phyloP scores from a whole-genome alignment of 768 basidiomycete genomes.

The Lactifluus volemus region DNA sequence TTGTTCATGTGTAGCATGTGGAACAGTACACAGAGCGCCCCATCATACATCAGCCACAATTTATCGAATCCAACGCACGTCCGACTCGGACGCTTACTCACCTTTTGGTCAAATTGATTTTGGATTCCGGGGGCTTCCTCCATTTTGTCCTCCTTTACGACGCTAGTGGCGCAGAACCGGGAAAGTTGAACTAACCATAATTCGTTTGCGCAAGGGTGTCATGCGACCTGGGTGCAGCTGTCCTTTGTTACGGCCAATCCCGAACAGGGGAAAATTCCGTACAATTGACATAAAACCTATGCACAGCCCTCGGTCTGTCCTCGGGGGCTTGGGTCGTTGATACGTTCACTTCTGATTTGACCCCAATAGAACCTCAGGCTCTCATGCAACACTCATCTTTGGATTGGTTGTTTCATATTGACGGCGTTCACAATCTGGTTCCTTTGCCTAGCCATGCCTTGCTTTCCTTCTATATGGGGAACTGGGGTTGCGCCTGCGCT shows the following conservation, averaged over 20 bases:
- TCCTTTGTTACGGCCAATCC: background rate
- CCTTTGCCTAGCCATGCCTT: no score
- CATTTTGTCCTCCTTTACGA: background rate
- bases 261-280: background rate
- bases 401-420: background rate
- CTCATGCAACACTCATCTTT: background rate
- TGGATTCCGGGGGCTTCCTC: background rate
- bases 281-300: background rate
- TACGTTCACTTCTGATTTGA: no score
- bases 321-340: background rate
- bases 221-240: background rate
- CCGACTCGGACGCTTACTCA: background rate
- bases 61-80: background rate
- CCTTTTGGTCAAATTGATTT: background rate
- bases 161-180: background rate
- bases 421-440: background rate
- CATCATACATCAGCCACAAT: no score
- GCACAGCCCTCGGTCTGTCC: background rate
- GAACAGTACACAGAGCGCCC: no score
- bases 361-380: background rate
- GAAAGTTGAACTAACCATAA: background rate
- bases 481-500: background rate
- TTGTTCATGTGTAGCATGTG: no score
- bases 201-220: background rate
- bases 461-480: background rate